A percentile compares a stretch with the other conserved stretches of the same genome.
phyloP scores from a whole-genome alignment of 108 stramenopile species.

The Aurantiochytrium sp. region DNA sequence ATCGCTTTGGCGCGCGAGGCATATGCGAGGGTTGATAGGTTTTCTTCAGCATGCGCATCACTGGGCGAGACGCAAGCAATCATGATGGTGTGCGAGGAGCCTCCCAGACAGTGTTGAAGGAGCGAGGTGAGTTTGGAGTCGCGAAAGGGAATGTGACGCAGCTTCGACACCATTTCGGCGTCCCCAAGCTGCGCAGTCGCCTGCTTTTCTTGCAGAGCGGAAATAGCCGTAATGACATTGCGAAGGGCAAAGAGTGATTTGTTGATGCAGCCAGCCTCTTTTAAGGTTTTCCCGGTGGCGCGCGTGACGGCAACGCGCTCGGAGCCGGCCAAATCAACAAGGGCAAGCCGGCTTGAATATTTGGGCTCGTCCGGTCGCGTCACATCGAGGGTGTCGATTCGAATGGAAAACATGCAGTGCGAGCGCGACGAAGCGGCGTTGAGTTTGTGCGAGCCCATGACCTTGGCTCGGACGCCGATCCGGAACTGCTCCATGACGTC shows the following conservation, averaged over 20 bases:
- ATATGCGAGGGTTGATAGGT: conserved; percentile 41
- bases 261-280: conserved; percentile 17
- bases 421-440: conserved; percentile 54
- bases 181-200: not conserved
- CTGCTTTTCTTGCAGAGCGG: not conserved
- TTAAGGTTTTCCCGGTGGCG: not conserved
- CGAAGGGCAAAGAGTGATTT: not conserved
- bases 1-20: conserved; percentile 39
- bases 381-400: conserved; percentile 53
- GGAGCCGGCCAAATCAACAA: conserved; percentile 19
- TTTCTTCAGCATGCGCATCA: conserved; percentile 35
- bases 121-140: conserved; percentile 51
- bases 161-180: not conserved
- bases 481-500: conserved; percentile 44
- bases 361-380: conserved; percentile 10
- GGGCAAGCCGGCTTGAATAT: not conserved
- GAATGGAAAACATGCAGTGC: conserved; percentile 50
- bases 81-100: conserved; percentile 40
- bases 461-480: conserved; percentile 39
- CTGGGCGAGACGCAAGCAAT: conserved; percentile 47
- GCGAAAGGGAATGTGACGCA: conserved; percentile 35
- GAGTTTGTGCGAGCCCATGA: conserved; percentile 54
- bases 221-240: not conserved
- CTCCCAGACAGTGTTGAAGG: conserved; percentile 42
- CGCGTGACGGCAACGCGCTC: conserved; percentile 13